Evolutionary conservation across 2,329 filamentous ascomycete genomes (phyloP).

Genomic region (Trichoderma koningii): DNA sequence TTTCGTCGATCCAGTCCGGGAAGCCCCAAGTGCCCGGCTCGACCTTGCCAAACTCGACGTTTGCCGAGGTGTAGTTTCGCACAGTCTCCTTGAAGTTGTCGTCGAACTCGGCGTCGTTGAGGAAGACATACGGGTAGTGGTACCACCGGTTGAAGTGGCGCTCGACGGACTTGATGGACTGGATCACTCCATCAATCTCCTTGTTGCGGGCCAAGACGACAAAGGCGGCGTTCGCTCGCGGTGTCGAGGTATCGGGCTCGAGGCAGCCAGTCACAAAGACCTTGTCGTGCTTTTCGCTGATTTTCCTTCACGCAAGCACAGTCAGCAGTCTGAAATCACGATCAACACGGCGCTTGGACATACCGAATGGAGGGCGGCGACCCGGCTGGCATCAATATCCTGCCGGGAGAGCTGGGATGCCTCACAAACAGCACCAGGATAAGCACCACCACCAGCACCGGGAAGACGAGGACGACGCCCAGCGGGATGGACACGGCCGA

Average conservation of each 20-base stretch:
- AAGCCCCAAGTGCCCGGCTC: constrained; percentile 91
- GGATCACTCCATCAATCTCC: constrained; percentile 91
- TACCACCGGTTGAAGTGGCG: constrained; percentile 99
- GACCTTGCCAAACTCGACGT: constrained; percentile 93
- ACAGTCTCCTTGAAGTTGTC: constrained; percentile 88
- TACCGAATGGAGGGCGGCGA: constrained; percentile 89
- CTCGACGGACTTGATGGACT: constrained; percentile 97
- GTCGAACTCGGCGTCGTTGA: constrained; percentile 98
- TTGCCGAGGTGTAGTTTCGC: constrained; percentile 81
- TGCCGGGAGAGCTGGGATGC: constrained; percentile 79
- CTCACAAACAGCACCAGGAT: constrained; percentile 87
- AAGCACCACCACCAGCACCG: constrained; percentile 84
- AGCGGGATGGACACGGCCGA: constrained; percentile 90
- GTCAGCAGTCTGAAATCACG: constrained; percentile 27
- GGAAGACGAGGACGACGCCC: constrained; percentile 89
- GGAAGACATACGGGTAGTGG: constrained; percentile 96
- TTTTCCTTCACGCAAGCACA: constrained; percentile 64
- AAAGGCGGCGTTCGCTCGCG: constrained; percentile 90
- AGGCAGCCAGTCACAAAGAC: constrained; percentile 91
- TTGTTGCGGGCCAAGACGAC: constrained; percentile 95
- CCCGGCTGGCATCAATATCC: constrained; percentile 84
- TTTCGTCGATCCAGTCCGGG: constrained; percentile 92
- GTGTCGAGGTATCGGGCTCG: constrained; percentile 74
- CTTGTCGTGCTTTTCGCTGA: constrained; percentile 95
- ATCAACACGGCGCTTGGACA: constrained; percentile 35